phyloP scores from a whole-genome alignment of 1,284 basidiomycete genomes.

The Papiliotrema nemorosa region DNA sequence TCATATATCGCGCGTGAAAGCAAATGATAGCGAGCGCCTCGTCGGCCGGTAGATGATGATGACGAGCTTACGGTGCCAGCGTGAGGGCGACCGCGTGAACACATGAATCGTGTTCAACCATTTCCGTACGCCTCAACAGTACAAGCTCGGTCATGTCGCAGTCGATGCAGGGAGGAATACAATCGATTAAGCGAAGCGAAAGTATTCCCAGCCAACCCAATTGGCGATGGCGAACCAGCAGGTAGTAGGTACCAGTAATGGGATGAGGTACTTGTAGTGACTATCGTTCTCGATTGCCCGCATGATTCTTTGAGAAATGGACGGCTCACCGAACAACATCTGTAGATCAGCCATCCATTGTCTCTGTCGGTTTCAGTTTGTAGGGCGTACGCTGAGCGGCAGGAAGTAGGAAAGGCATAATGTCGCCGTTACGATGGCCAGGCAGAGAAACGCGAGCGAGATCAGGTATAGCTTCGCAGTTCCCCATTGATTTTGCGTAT shows the following conservation, averaged over 20 bases:
- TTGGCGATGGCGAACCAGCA: constrained; percentile 90
- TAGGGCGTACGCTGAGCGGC: too few species aligned
- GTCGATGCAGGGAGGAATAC: too few species aligned
- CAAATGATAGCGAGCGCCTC: too few species aligned
- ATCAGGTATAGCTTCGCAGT: not conserved
- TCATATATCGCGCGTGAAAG: too few species aligned
- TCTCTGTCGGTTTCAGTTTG: not conserved
- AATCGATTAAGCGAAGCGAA: constrained; percentile 64
- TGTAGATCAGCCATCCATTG: not conserved
- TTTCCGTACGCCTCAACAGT: too few species aligned
- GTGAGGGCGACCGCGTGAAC: too few species aligned
- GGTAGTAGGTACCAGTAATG: constrained; percentile 73
- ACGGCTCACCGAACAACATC: not conserved
- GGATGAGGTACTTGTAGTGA: constrained; percentile 83
- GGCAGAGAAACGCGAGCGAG: not conserved
- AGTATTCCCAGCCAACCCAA: constrained; percentile 96
- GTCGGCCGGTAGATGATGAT: too few species aligned
- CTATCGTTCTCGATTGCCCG: constrained; percentile 54
- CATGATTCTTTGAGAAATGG: constrained; percentile 1
- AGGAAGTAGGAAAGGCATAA: not conserved
- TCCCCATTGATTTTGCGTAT: too few species aligned
- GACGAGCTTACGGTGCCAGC: too few species aligned
- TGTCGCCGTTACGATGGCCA: not conserved
- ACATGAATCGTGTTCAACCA: too few species aligned
- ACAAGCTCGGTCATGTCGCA: not conserved